Evolutionary conservation across 345 rosid species (phyloP).

Genomic region (Pelargonium nanum): DNA sequence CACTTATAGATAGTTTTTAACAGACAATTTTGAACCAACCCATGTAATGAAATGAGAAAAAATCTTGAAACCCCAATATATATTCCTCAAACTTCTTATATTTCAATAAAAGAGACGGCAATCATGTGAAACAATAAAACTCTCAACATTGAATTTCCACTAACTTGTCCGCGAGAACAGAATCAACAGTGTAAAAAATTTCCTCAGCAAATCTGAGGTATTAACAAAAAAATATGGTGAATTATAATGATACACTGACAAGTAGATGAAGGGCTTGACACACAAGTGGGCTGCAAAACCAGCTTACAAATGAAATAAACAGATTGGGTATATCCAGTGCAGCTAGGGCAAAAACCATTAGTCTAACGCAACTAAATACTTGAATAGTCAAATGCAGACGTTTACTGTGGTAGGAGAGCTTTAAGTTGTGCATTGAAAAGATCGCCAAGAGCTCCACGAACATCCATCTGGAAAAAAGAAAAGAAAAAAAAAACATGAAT

Average conservation of each 20-base stretch:
- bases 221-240: background rate
- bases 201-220: background rate
- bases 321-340: background rate
- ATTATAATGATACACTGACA: too few species aligned
- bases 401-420: slow-evolving; percentile 50
- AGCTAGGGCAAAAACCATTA: slow-evolving; percentile 16
- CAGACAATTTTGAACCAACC: too few species aligned
- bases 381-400: background rate
- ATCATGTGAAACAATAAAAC: background rate
- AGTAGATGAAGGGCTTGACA: background rate
- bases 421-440: slow-evolving; percentile 80
- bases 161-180: too few species aligned
- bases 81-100: too few species aligned
- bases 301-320: background rate
- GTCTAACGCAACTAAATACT: slow-evolving; percentile 2
- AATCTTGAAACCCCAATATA: too few species aligned
- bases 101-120: background rate
- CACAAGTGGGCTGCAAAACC: background rate
- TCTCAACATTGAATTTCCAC: background rate
- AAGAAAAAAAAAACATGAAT: background rate
- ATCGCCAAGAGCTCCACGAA: slow-evolving; percentile 80
- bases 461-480: slow-evolving; percentile 58
- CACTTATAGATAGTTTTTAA: too few species aligned
- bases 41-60: too few species aligned
- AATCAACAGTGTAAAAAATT: too few species aligned